These are phyloP conservation scores for Helicocarpus griseus DNA, from an alignment of 2,329 filamentous ascomycete species.

Conservation along the genomic window DNA sequence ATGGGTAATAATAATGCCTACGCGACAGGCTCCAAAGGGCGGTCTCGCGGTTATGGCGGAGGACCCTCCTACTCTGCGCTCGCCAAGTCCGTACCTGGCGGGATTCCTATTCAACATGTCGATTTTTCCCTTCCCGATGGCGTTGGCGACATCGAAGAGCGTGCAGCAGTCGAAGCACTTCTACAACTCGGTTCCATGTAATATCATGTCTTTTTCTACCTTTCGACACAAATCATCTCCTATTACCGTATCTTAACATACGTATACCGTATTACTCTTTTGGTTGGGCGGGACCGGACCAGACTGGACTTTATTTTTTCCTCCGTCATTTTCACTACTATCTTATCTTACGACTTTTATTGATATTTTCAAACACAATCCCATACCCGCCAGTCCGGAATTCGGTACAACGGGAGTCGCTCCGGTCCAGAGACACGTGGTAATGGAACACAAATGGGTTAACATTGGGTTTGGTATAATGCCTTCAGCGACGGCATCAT, in stretches of 20 bases:
- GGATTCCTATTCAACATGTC: slow-evolving; percentile 24
- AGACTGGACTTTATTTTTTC: slow-evolving; percentile 3
- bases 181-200: slow-evolving; percentile 40
- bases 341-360: slow-evolving; percentile 4
- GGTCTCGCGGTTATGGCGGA: slow-evolving; percentile 18
- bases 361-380: not conserved
- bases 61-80: slow-evolving; percentile 30
- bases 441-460: not conserved
- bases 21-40: slow-evolving; percentile 27
- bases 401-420: not conserved
- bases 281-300: slow-evolving; percentile 20
- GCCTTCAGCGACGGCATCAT: not conserved
- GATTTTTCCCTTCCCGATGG: slow-evolving; percentile 25
- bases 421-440: not conserved
- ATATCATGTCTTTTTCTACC: slow-evolving; percentile 16
- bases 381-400: not conserved
- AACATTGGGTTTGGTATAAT: not conserved
- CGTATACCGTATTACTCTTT: slow-evolving; percentile 5
- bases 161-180: slow-evolving; percentile 40
- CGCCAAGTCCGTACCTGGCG: slow-evolving; percentile 31
- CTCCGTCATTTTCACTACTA: not conserved
- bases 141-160: slow-evolving; percentile 30
- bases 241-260: slow-evolving; percentile 1
- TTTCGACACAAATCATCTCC: slow-evolving; percentile 6
- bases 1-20: slow-evolving; percentile 15